These are phyloP conservation scores for Gnomoniopsis smithogilvyi DNA, from an alignment of 2,329 filamentous ascomycete genomes.

Conservation along the genomic window DNA sequence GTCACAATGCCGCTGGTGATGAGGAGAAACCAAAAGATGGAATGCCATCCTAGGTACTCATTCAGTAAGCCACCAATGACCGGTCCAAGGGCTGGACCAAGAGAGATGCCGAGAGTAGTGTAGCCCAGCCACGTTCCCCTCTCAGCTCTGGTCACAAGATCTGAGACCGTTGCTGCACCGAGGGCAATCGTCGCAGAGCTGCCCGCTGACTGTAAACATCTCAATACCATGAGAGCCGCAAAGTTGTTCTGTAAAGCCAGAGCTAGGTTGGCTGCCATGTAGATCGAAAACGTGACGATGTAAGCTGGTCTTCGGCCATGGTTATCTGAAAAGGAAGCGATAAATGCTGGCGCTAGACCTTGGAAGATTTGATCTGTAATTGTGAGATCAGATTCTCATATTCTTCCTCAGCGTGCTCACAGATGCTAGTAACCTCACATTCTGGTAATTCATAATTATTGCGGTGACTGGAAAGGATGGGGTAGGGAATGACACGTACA, in stretches of 20 bases:
- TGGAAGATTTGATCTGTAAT: constrained; percentile 9
- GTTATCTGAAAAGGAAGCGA: constrained; percentile 25
- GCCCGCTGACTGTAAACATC: constrained; percentile 42
- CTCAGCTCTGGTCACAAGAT: constrained; percentile 59
- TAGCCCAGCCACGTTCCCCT: constrained; percentile 56
- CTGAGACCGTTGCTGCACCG: constrained; percentile 43
- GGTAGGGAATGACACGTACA: constrained; percentile 24
- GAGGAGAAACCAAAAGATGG: constrained; percentile 54
- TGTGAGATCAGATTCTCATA: background rate
- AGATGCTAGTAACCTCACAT: background rate
- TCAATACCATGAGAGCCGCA: constrained; percentile 43
- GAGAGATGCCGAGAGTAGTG: constrained; percentile 41
- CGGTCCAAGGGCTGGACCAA: constrained; percentile 42
- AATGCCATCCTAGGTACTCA: constrained; percentile 50
- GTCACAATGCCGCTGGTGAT: constrained; percentile 38
- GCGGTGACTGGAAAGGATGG: constrained; percentile 20
- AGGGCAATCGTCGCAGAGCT: constrained; percentile 22
- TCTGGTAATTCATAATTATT: background rate
- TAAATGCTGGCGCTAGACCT: constrained; percentile 33
- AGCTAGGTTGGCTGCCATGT: constrained; percentile 43
- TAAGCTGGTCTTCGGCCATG: constrained; percentile 42
- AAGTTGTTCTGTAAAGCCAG: constrained; percentile 43
- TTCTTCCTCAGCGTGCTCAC: background rate
- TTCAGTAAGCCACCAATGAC: constrained; percentile 51
- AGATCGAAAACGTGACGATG: constrained; percentile 43